Base-by-base conservation (phyloP, 2,329 filamentous ascomycete species). In the Cadophora luteo-olivacea region DNA sequence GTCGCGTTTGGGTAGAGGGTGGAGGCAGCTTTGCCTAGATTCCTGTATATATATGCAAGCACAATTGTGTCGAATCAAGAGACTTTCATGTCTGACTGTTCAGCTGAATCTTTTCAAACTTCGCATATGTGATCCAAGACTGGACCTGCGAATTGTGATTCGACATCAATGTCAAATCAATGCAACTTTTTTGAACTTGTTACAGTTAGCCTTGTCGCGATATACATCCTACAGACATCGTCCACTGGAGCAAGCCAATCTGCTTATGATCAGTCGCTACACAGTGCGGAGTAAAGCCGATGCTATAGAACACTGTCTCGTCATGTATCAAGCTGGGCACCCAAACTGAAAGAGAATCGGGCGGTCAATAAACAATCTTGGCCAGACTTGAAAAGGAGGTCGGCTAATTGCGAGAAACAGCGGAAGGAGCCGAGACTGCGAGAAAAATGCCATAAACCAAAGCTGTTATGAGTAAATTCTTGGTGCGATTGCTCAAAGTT, bases 41-140 rank as follows among this genome's bases (percentile, higher is more conserved):
- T 62, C 60, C 32, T 62, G 60, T 62, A 62, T 49, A 62, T 62
- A 62, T 62, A 62, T 62, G 41, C 41, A 11, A 48, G 58, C 38
- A 62, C 29, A 48, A 36, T 22, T 14, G 41, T 62, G 41, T 24
- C 11, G 60, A 51, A 33, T 49, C 11, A 62, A 12, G 24, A 62
- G 60, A 62, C 24, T 22, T 33, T 22, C 25, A 32, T 48, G 55
- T 62, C 41, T 61, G 29, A 22, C n/a, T 49, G 19, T 49, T 49
- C 41, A 22, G 8, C 41, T 49, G 4, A 1, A 22, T 7, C n/a
- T 22, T 49, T 22, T 9, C 45, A 49, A 22, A 11, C 41, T 49
- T 16, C 12, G 36, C 36, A 9, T 14, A 7, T 38, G 36, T 38
- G 8, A 38, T 7, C 7, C 36, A 9, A 38, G 8, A 14, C 8